Evolutionary conservation across 2,329 filamentous ascomycete species (phyloP), one percentile per base, ranked within the genome.

Genomic region (Penicillium sp.): DNA sequence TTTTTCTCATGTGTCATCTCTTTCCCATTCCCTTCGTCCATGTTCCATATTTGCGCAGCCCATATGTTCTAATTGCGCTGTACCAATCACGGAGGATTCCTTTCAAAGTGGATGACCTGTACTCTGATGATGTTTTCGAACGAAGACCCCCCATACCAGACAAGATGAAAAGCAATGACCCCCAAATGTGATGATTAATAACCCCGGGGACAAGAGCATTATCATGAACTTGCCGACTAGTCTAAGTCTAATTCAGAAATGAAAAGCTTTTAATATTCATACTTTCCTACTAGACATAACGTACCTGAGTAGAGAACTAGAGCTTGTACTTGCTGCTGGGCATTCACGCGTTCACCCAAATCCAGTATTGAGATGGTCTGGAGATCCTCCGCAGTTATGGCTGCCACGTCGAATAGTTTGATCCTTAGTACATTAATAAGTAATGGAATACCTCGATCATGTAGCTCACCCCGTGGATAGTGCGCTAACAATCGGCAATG

Each of bases 161-260:
- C 49, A 47, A 53, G 39, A 60, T 70, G 65, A 62, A 68, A 69
- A 47, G 67, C 66, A 36, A 69, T 62, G 38, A 69, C 68, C 55
- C 30, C 67, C 68, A 43, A 63, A 69, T 45, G 66, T 70, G 51
- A 73, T 58, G 61, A 70, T 72, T 53, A 66, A 46, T 26, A 66
- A 49, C 26, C 23, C 51, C 30, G 39, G 55, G 53, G 55, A 39
- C 45, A 40, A 48, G 41, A 57, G 45, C 45, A 50, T 42, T 47
- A 43, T 30, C 53, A 23, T 47, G 49, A 39, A 40, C 27, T 47
- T 52, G 27, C 35, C 29, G 46, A 32, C 47, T 39, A 36, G 47
- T 44, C 30, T 50, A 50, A 43, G 45, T 43, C 38, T 53, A 49
- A 49, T 49, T 38, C 38, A 43, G 40, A 29, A 40, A 39, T 38